A percentile compares a stretch with the other conserved stretches of the same genome.
phyloP scores from a whole-genome alignment of 2,329 filamentous ascomycete species.

The Penicillium thymicola region DNA sequence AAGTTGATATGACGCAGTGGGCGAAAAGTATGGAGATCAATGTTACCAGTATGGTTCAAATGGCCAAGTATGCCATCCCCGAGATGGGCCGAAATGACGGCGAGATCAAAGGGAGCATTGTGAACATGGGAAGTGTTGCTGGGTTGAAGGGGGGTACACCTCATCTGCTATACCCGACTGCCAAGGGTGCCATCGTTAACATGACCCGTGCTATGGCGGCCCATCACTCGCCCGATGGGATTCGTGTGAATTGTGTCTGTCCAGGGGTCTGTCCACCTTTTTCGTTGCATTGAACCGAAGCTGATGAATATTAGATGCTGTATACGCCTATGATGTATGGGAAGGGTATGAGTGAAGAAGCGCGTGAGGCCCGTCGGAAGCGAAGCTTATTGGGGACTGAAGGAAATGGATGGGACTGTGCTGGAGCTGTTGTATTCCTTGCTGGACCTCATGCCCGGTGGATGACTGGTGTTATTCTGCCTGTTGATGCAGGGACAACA shows the following conservation, averaged over 20 bases:
- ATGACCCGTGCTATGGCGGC: constrained; percentile 57
- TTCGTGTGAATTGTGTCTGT: constrained; percentile 56
- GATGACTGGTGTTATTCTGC: constrained; percentile 50
- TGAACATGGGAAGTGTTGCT: constrained; percentile 63
- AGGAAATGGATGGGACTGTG: constrained; percentile 55
- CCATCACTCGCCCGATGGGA: constrained; percentile 51
- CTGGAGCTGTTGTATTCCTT: constrained; percentile 51
- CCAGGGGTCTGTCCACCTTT: constrained; percentile 36
- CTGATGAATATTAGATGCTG: constrained; percentile 38
- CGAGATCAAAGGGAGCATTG: constrained; percentile 32
- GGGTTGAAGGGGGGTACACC: constrained; percentile 51
- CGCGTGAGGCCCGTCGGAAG: constrained; percentile 48
- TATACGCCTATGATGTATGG: constrained; percentile 57
- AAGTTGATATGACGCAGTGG: constrained; percentile 60
- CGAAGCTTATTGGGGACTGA: constrained; percentile 53
- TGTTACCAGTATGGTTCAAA: constrained; percentile 63
- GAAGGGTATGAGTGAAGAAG: constrained; percentile 50
- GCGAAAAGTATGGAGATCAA: constrained; percentile 58
- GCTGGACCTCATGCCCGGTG: constrained; percentile 52
- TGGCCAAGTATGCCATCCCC: constrained; percentile 61
- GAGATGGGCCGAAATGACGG: constrained; percentile 56
- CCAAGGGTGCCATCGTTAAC: constrained; percentile 54
- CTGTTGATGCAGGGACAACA: constrained; percentile 49
- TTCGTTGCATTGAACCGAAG: not conserved
- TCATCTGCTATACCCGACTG: constrained; percentile 53